phyloP scores from a whole-genome alignment of 1,139 yeast genomes.

The Candida tropicalis region DNA sequence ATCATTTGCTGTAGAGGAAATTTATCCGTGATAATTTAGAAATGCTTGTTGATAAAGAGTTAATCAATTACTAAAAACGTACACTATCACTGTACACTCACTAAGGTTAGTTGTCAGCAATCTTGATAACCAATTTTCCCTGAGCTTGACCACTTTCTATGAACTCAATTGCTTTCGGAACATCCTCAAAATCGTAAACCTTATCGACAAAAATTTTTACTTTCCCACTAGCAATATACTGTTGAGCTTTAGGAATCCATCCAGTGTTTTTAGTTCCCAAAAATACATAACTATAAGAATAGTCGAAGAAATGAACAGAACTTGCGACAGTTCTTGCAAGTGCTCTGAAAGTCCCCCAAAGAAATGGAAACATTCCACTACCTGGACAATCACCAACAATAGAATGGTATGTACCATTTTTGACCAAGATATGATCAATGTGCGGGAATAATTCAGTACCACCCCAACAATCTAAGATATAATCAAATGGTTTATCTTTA shows the following conservation, averaged over 20 bases:
- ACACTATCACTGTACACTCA: too few relatives aligned
- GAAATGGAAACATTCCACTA: background rate
- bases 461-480: constrained; percentile 34
- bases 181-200: constrained; percentile 50
- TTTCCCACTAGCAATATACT: constrained; percentile 41
- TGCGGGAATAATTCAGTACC: constrained; percentile 23
- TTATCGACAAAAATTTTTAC: constrained; percentile 55
- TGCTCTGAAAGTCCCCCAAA: constrained; percentile 2
- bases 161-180: constrained; percentile 49
- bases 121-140: constrained; percentile 61
- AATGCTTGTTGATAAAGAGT: too few relatives aligned
- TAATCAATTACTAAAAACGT: too few relatives aligned
- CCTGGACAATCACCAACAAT: constrained; percentile 41
- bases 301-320: background rate
- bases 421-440: constrained; percentile 30
- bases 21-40: too few relatives aligned
- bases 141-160: constrained; percentile 51
- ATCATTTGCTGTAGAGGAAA: too few relatives aligned
- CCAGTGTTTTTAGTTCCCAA: background rate
- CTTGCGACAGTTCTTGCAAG: background rate
- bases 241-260: constrained; percentile 3
- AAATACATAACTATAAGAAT: constrained; percentile 4
- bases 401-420: constrained; percentile 48
- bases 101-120: constrained; percentile 11
- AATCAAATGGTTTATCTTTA: constrained; percentile 26